Conservation (phyloP, 2,329 filamentous ascomycete genomes). For the Calonectria leucothoes region DNA sequence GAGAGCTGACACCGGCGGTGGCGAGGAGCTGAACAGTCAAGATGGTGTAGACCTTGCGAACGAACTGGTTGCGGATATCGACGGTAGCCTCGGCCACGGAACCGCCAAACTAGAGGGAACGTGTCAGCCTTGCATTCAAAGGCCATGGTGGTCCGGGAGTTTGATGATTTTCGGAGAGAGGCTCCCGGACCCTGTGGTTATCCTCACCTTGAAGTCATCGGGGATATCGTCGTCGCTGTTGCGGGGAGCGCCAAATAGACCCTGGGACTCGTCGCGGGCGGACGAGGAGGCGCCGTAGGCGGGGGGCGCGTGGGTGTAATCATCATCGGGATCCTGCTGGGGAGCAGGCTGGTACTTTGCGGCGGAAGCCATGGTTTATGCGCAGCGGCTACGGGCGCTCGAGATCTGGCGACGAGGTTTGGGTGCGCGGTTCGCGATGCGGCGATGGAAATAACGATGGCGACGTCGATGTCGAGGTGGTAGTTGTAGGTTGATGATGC, state of each 20-base stretch:
- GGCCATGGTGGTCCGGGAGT: neutral
- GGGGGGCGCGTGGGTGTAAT: constrained; percentile 84
- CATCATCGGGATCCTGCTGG: constrained; percentile 83
- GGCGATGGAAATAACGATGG: constrained; percentile 17
- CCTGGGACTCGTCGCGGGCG: constrained; percentile 62
- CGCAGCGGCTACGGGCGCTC: neutral
- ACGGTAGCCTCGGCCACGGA: constrained; percentile 93
- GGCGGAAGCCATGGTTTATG: constrained; percentile 72
- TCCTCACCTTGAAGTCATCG: constrained; percentile 90
- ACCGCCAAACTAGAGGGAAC: constrained; percentile 78
- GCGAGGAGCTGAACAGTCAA: constrained; percentile 93
- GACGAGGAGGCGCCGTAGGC: constrained; percentile 74
- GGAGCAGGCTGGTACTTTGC: constrained; percentile 87
- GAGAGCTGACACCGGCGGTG: constrained; percentile 81
- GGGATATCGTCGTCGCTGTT: constrained; percentile 91
- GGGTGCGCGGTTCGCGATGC: constrained; percentile 8
- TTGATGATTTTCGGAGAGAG: neutral
- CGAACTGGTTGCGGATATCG: constrained; percentile 96
- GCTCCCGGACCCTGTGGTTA: neutral
- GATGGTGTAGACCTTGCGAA: constrained; percentile 98
- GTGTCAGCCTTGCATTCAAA: constrained; percentile 26
- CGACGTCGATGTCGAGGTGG: constrained; percentile 26
- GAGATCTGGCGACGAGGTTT: neutral
- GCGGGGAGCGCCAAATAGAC: constrained; percentile 76
- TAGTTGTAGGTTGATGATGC: constrained; percentile 37